Percentiles rank a stretch among this genome's conserved stretches.
Conservation (phyloP, 148 eudicot species). For the Chenopodium album region DNA sequence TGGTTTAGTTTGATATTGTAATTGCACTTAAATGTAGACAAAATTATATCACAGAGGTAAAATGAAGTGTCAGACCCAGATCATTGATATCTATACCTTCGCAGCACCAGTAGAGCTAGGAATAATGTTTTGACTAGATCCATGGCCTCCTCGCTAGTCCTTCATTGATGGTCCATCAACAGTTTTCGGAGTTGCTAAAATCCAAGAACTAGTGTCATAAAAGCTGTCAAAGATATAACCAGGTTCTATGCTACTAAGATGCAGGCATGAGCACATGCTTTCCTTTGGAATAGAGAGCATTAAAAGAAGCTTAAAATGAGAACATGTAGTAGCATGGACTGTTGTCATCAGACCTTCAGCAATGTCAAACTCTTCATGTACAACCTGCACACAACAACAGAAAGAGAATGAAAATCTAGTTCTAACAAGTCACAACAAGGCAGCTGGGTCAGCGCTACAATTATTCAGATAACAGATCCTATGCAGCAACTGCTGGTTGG, state of each 20-base stretch:
- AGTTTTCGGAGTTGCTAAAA: constrained; percentile 90
- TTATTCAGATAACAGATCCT: background rate
- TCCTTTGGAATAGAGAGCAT: background rate
- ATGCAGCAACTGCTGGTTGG: background rate
- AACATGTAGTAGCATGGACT: constrained; percentile 98
- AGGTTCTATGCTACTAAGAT: background rate
- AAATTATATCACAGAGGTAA: background rate
- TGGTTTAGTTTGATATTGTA: background rate
- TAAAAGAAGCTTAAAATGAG: background rate
- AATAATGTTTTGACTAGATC: constrained; percentile 88
- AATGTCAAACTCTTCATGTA: constrained; percentile 88
- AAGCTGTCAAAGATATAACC: background rate
- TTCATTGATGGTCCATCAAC: constrained; percentile 99
- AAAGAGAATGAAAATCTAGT: background rate
- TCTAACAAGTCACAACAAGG: background rate
- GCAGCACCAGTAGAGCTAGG: constrained; percentile 99
- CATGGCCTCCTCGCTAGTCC: constrained; percentile 97
- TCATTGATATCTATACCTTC: constrained; percentile 47
- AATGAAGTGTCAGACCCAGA: background rate
- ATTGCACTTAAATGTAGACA: background rate
- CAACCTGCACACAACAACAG: constrained; percentile 52
- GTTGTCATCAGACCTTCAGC: constrained; percentile 89
- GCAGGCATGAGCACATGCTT: background rate
- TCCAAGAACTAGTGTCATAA: background rate
- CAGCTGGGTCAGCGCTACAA: background rate